Conservation (phyloP, 345 rosid genomes). For the Conringia planisiliqua region DNA sequence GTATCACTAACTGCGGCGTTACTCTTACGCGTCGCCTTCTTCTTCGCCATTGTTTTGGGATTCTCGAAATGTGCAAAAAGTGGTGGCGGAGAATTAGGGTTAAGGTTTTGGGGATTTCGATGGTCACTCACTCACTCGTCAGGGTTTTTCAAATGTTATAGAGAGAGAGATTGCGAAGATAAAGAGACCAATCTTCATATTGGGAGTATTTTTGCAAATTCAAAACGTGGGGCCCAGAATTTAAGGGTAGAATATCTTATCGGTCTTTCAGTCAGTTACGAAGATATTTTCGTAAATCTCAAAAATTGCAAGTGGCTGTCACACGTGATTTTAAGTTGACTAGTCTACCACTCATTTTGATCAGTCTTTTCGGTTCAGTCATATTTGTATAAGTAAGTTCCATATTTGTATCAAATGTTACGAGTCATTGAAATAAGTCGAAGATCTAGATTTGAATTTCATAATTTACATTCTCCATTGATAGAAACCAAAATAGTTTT, state of each 20-base stretch:
- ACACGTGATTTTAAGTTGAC: background rate
- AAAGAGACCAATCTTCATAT: background rate
- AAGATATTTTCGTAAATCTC: background rate
- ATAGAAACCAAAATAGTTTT: background rate
- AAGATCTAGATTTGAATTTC: background rate
- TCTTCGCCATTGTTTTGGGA: conserved; percentile 23
- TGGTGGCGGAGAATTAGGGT: conserved; percentile 10
- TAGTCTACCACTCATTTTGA: no score
- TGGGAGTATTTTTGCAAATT: conserved; percentile 28
- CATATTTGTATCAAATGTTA: no score
- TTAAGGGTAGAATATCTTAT: background rate
- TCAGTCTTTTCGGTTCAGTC: background rate
- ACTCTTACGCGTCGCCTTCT: conserved; percentile 17
- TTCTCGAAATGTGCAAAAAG: background rate
- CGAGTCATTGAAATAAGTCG: no score
- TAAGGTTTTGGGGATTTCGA: conserved; percentile 13
- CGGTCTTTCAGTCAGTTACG: background rate
- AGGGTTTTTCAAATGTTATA: background rate
- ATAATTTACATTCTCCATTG: background rate
- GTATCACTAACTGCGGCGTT: background rate
- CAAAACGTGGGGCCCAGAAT: conserved; percentile 41
- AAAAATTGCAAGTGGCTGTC: background rate
- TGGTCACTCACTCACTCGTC: background rate
- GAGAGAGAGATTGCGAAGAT: conserved; percentile 1
- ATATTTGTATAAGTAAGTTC: no score